Conservation (phyloP, 768 basidiomycete genomes). For the Lentinus tigrinus region DNA sequence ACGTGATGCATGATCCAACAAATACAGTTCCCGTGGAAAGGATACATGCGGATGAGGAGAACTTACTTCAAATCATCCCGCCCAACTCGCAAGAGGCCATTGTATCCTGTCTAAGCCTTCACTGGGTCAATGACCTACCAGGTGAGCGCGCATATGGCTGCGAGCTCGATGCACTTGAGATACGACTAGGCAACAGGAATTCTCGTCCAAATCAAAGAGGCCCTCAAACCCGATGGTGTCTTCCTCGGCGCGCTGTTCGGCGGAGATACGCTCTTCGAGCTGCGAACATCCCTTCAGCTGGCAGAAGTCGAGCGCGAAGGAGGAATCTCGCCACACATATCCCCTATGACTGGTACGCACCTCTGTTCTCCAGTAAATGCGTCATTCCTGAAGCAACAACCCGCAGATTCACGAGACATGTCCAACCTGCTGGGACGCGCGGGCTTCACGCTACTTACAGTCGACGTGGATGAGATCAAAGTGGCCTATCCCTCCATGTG, state of each 20-base stretch:
- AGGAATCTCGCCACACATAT: slow-evolving; percentile 93
- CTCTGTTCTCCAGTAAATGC: neutral
- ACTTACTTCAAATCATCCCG: slow-evolving; percentile 60
- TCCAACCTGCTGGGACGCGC: slow-evolving; percentile 91
- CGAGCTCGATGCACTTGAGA: too few relatives aligned
- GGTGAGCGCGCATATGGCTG: slow-evolving; percentile 59
- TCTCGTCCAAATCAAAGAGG: slow-evolving; percentile 83
- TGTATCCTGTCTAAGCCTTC: slow-evolving; percentile 86
- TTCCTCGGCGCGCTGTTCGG: slow-evolving; percentile 95
- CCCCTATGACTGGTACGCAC: slow-evolving; percentile 90
- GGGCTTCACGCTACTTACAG: slow-evolving; percentile 90
- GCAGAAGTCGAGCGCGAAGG: slow-evolving; percentile 94
- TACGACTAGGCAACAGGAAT: slow-evolving; percentile 49
- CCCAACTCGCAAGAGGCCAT: slow-evolving; percentile 86
- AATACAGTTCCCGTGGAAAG: slow-evolving; percentile 72
- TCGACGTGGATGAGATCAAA: slow-evolving; percentile 91
- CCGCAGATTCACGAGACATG: slow-evolving; percentile 83
- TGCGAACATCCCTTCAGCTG: slow-evolving; percentile 91
- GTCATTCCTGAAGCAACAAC: neutral
- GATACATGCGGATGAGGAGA: slow-evolving; percentile 82
- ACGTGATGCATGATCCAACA: neutral
- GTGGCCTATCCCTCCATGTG: slow-evolving; percentile 93
- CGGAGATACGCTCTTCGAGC: slow-evolving; percentile 93
- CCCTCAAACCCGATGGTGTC: slow-evolving; percentile 85
- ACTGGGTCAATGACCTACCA: slow-evolving; percentile 98